Conservation (phyloP, 2,329 filamentous ascomycete genomes). For the Cladosporium oxysporum region DNA sequence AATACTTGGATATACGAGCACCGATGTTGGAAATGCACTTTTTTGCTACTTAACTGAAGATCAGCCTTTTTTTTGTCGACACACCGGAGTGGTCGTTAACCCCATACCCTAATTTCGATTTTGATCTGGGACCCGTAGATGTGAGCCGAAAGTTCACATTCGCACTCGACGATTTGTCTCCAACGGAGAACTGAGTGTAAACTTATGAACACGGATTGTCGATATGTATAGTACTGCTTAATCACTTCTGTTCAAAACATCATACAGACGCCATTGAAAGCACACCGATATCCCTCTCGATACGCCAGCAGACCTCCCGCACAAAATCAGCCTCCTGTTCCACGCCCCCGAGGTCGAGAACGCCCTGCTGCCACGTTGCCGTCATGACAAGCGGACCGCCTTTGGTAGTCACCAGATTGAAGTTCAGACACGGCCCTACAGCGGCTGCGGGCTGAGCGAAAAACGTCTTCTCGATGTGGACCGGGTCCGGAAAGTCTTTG, state of each 20-base stretch:
- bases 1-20: background rate
- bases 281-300: background rate
- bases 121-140: background rate
- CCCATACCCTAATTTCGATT: background rate
- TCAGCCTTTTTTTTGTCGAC: background rate
- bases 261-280: background rate
- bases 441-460: slow-evolving; percentile 50
- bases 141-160: background rate
- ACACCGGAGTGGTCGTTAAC: background rate
- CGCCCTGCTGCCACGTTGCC: slow-evolving; percentile 48
- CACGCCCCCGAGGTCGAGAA: slow-evolving; percentile 40
- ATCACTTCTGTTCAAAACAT: background rate
- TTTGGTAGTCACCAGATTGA: slow-evolving; percentile 46
- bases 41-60: background rate
- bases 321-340: background rate
- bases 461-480: slow-evolving; percentile 40
- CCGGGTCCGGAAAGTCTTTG: background rate
- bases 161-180: no score
- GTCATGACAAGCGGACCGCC: slow-evolving; percentile 43
- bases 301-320: background rate
- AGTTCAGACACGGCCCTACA: slow-evolving; percentile 40
- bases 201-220: background rate
- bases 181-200: background rate
- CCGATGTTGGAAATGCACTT: background rate
- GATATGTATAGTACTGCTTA: no score